A percentile compares a stretch with the other conserved stretches of the same genome.
Conservation (phyloP, 306 rosid species). For the Mucuna pruriens region DNA sequence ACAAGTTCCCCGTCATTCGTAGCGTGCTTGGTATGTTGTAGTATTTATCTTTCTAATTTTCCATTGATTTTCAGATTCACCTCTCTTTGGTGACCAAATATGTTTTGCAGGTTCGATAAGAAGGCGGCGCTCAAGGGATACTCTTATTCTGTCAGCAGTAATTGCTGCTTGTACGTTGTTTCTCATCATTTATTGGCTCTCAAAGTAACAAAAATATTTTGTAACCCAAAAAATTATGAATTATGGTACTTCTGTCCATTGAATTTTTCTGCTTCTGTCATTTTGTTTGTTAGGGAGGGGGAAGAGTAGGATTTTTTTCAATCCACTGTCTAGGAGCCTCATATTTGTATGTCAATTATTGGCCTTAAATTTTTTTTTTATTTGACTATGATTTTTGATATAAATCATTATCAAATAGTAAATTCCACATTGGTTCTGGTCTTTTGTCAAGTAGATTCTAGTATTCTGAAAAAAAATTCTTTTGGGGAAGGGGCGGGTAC, state of each 20-base stretch:
- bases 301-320: conserved; percentile 16
- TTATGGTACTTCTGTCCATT: conserved; percentile 29
- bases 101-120: conserved; percentile 74
- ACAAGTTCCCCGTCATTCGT: conserved; percentile 86
- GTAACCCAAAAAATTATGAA: conserved; percentile 39
- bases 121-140: conserved; percentile 91
- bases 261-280: conserved; percentile 8
- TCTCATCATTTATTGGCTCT: conserved; percentile 95
- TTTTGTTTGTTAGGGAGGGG: not conserved
- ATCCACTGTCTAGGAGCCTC: conserved; percentile 30
- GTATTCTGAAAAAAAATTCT: not conserved
- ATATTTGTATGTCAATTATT: conserved; percentile 28
- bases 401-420: conserved; percentile 17
- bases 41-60: conserved; percentile 3
- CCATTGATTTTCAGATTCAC: conserved; percentile 18
- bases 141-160: conserved; percentile 85
- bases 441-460: not conserved
- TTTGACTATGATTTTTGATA: not conserved
- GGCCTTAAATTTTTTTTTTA: no score
- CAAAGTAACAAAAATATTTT: conserved; percentile 61
- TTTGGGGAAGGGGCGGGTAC: not conserved
- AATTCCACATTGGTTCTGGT: not conserved
- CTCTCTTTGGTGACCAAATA: conserved; percentile 25
- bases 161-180: conserved; percentile 97
- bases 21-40: conserved; percentile 74